Evolutionary conservation across 2,329 filamentous ascomycete genomes (phyloP).

Genomic region (Penicillium griseofulvum): DNA sequence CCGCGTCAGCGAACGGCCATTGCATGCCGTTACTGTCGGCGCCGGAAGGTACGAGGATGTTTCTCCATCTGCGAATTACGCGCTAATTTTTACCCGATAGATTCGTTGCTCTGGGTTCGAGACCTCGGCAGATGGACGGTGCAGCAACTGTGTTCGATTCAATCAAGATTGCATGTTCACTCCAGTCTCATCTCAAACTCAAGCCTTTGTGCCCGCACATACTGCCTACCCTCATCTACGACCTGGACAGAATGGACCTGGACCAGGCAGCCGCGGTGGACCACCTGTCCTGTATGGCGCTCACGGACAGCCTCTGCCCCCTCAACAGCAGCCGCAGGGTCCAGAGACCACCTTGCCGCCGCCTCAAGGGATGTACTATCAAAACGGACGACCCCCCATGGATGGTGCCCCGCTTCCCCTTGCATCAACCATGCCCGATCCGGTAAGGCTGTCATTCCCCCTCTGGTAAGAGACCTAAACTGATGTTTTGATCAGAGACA

Average conservation of each 20-base stretch:
- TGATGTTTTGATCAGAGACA: constrained; percentile 33
- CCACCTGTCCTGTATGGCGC: constrained; percentile 45
- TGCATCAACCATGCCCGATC: constrained; percentile 43
- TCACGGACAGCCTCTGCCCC: constrained; percentile 50
- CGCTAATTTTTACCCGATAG: constrained; percentile 42
- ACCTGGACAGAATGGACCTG: constrained; percentile 30
- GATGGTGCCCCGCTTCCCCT: constrained; percentile 36
- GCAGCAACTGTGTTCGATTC: constrained; percentile 70
- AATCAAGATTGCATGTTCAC: constrained; percentile 77
- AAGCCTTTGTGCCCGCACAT: constrained; percentile 71
- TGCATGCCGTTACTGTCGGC: constrained; percentile 52
- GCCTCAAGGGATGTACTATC: constrained; percentile 41
- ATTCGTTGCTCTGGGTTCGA: constrained; percentile 76
- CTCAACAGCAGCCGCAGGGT: constrained; percentile 43
- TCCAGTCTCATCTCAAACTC: constrained; percentile 69
- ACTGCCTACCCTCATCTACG: constrained; percentile 60
- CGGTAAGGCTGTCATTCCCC: constrained; percentile 43
- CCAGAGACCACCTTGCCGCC: constrained; percentile 39
- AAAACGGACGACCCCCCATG: constrained; percentile 34
- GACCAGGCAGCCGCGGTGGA: constrained; percentile 34
- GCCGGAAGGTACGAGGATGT: constrained; percentile 46
- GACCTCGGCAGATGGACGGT: constrained; percentile 67
- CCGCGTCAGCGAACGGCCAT: constrained; percentile 53
- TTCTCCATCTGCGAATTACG: background rate
- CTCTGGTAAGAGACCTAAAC: constrained; percentile 2